Percentiles rank a stretch among this genome's conserved stretches.
phyloP scores from a whole-genome alignment of 2,329 filamentous ascomycete genomes.

The Penicillium polonicum region DNA sequence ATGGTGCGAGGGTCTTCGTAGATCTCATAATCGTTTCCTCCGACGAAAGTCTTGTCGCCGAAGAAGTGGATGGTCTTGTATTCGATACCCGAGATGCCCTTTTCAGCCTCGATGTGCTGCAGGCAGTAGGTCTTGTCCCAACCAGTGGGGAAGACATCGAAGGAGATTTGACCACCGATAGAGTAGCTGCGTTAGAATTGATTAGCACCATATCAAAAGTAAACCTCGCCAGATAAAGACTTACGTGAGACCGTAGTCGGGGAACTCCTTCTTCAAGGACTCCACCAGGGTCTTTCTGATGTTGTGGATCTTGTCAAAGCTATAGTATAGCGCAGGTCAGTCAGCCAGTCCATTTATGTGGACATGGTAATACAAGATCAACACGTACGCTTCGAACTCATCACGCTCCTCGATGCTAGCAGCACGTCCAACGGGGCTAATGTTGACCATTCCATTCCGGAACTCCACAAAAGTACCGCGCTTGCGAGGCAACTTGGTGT shows the following conservation, averaged over 20 bases:
- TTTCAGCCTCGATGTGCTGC: constrained; percentile 78
- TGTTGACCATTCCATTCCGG: constrained; percentile 65
- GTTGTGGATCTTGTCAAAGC: constrained; percentile 73
- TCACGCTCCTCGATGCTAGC: constrained; percentile 75
- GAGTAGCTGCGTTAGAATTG: constrained; percentile 62
- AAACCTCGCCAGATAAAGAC: constrained; percentile 36
- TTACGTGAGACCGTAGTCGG: constrained; percentile 79
- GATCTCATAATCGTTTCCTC: constrained; percentile 96
- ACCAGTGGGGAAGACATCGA: constrained; percentile 93
- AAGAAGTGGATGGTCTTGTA: constrained; percentile 97
- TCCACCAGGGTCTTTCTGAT: constrained; percentile 75
- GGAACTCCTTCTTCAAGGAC: constrained; percentile 75
- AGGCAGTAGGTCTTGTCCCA: constrained; percentile 99
- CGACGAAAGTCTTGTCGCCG: constrained; percentile 87
- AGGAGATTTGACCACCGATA: constrained; percentile 96
- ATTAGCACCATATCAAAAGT: constrained; percentile 9
- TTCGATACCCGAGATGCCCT: constrained; percentile 59
- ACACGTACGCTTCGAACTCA: constrained; percentile 66
- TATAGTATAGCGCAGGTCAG: constrained; percentile 26
- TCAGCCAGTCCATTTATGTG: not conserved
- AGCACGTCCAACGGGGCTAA: constrained; percentile 70
- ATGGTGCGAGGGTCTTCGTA: constrained; percentile 76
- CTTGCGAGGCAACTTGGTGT: constrained; percentile 62
- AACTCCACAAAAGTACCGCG: constrained; percentile 67
- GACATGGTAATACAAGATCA: not conserved